These are phyloP conservation scores for Corynascus novoguineensis DNA, from an alignment of 495 filamentous ascomycete species.

Conservation along the genomic window DNA sequence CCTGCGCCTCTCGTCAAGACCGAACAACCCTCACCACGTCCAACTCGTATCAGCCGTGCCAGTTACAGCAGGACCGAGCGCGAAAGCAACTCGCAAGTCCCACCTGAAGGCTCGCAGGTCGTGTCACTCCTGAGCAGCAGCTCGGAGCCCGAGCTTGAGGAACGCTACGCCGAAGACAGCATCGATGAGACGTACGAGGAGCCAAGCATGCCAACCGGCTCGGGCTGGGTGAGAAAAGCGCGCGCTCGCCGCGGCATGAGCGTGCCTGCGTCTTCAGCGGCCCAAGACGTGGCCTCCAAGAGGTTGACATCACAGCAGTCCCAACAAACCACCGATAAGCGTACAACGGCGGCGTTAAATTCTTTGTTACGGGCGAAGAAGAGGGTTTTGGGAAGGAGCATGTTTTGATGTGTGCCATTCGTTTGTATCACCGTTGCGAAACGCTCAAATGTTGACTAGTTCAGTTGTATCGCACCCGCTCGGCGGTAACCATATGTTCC, in stretches of 20 bases:
- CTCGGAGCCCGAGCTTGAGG: conserved; percentile 33
- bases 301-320: background rate
- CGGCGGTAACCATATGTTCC: no score
- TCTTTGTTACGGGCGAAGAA: conserved; percentile 3
- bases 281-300: background rate
- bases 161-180: conserved; percentile 42
- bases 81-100: conserved; percentile 17
- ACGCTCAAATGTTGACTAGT: no score
- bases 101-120: conserved; percentile 37
- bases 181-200: conserved; percentile 36
- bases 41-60: background rate
- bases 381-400: background rate
- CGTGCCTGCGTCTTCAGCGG: conserved; percentile 7
- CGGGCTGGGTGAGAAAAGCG: conserved; percentile 33
- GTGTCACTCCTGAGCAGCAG: conserved; percentile 36
- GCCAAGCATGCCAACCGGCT: conserved; percentile 26
- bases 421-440: background rate
- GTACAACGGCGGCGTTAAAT: background rate
- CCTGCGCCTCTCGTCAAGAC: conserved; percentile 8
- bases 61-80: background rate
- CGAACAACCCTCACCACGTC: conserved; percentile 1
- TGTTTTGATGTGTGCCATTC: background rate
- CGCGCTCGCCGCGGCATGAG: conserved; percentile 4
- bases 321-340: background rate
- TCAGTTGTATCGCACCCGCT: no score